Base-by-base conservation (phyloP, 2,329 filamentous ascomycete species). In the Fusarium lateritium region DNA sequence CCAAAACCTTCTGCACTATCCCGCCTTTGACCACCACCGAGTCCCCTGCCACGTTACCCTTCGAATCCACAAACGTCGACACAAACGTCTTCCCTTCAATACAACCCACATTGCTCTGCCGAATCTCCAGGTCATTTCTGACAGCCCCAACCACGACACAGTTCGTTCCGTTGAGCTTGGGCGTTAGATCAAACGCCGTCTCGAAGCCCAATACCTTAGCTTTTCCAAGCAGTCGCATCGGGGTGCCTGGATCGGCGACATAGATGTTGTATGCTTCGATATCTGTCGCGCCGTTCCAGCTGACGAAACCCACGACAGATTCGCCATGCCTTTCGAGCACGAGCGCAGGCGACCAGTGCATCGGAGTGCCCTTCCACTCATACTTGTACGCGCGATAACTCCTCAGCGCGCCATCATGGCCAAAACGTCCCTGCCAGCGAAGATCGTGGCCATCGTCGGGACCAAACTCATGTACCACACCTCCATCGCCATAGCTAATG, bases 251-350 rank as follows among this genome's bases (percentile, higher is more conserved):
- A 8, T 67, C 56, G 0, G 65, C 34, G 0, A 51, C 11, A 28
- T 76, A 76, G 1, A 76, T 42, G 10, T 72, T 72, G 65, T 73
- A 76, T 2, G 46, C 13, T 2, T 74, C 65, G 3, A 76, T 65
- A 4, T 75, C 74, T 1, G 74, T 76, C 4, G 71, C 74, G 0
- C 74, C 74, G 36, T 76, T 76, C 74, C 74, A 76, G 49, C 67
- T 73, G 2, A 76, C 68, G 19, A 68, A 75, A 6, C 66, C 71
- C 2, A 55, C 39, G 1, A 67, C 33, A 0, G 34, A 33, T 0
- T 56, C 51, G 1, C 21, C n/a, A 1, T 19, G 42, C 34, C 59
- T 65, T 14, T 75, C 71, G 0, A 73, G 14, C 0, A 67, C 67
- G 2, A 75, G 52, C 0, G 65, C 46, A 0, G 73, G 73, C 0